A percentile compares a stretch with the other conserved stretches of the same genome.
Evolutionary conservation across 192 early-diverging fungal genomes (phyloP).

Genomic region (Coemansia sp.): DNA sequence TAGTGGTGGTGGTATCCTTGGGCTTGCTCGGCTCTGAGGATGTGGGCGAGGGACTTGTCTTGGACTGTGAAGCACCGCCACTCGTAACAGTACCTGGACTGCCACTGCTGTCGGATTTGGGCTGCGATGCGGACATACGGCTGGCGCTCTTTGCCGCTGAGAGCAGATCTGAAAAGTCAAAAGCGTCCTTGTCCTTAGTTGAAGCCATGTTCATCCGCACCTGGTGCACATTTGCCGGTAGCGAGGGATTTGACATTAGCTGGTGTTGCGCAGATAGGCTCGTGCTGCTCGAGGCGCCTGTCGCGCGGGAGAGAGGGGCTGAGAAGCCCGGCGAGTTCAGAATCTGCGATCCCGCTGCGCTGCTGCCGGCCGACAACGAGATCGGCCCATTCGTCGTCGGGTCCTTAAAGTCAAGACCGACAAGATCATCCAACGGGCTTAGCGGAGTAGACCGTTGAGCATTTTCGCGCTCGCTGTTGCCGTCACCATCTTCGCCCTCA

Average conservation of each 20-base stretch:
- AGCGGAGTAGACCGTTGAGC: background rate
- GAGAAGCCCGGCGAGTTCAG: conserved; percentile 31
- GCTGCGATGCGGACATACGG: conserved; percentile 4
- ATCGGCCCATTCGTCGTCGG: conserved; percentile 5
- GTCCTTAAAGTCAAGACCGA: conserved; percentile 34
- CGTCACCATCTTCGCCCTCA: conserved; percentile 1
- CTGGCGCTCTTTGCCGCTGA: conserved; percentile 42
- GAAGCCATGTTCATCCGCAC: conserved; percentile 25
- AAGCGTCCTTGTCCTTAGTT: conserved; percentile 33
- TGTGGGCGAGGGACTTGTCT: background rate
- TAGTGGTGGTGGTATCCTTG: conserved; percentile 3
- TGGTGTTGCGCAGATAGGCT: conserved; percentile 12
- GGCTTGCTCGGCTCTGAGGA: conserved; percentile 3
- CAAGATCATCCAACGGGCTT: conserved; percentile 39
- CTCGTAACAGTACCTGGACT: background rate
- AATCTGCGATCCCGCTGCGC: background rate
- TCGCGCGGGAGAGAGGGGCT: conserved; percentile 4
- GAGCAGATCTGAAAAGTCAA: conserved; percentile 53
- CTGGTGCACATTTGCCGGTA: conserved; percentile 41
- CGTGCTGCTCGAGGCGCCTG: conserved; percentile 1
- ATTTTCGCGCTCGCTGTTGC: background rate
- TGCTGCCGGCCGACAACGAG: conserved; percentile 8
- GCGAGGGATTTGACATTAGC: conserved; percentile 49
- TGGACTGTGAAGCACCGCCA: background rate
- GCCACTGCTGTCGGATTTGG: conserved; percentile 1